Evolutionary conservation across 2,329 filamentous ascomycete genomes (phyloP).

Genomic region (Colletotrichum acutatum): DNA sequence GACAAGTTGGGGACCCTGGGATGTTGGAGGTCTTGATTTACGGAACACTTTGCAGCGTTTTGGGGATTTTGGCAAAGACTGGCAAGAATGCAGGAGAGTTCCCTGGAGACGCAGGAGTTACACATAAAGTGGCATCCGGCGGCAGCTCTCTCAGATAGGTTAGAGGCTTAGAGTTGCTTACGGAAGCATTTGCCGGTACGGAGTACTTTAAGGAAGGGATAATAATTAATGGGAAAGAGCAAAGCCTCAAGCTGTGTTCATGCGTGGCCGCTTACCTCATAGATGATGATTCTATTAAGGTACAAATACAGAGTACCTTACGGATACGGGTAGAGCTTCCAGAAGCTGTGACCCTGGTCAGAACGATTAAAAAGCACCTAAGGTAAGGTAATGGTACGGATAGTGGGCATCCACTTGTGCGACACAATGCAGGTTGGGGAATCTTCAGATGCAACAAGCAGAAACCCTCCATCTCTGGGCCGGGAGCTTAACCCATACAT

Average conservation of each 20-base stretch:
- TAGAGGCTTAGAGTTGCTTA: neutral
- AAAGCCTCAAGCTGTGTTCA: neutral
- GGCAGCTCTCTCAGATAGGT: neutral
- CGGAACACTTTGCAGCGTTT: neutral
- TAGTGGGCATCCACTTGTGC: neutral
- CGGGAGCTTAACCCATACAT: neutral
- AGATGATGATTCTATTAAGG: too few relatives aligned
- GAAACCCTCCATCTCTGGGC: neutral
- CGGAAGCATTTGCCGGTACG: neutral
- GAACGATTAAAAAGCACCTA: too few relatives aligned
- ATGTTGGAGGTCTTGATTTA: neutral
- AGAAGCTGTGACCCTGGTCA: constrained; percentile 15
- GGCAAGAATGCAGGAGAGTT: neutral
- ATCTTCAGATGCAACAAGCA: constrained; percentile 3
- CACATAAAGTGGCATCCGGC: constrained; percentile 7
- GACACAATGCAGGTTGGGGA: constrained; percentile 14
- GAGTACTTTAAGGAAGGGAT: neutral
- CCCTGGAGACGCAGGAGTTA: constrained; percentile 2
- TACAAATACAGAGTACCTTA: neutral
- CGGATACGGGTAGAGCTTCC: neutral
- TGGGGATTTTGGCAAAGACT: neutral
- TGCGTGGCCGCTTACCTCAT: neutral
- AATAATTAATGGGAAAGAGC: too few relatives aligned
- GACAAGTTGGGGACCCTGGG: neutral
- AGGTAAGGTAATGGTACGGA: neutral